These are phyloP conservation scores for Scedosporium apiospermum DNA, from an alignment of 2,329 filamentous ascomycete genomes.

Conservation along the genomic window DNA sequence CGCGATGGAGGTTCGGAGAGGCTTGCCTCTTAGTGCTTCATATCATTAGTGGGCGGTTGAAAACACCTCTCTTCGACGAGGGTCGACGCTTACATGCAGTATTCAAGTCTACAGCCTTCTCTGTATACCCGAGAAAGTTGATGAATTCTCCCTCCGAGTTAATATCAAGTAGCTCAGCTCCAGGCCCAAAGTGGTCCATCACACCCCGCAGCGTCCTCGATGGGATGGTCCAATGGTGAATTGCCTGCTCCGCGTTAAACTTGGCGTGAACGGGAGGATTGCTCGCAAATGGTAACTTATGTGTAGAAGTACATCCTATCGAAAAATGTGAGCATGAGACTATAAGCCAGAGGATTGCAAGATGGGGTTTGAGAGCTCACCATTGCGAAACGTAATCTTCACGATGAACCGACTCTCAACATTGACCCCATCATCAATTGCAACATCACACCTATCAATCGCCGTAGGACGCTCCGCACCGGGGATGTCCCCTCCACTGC, in stretches of 20 bases:
- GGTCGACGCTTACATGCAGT: slow-evolving; percentile 17
- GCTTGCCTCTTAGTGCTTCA: slow-evolving; percentile 66
- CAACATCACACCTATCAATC: slow-evolving; percentile 66
- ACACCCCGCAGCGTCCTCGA: slow-evolving; percentile 63
- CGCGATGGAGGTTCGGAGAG: slow-evolving; percentile 69
- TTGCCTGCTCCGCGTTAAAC: slow-evolving; percentile 57
- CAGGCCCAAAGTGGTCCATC: slow-evolving; percentile 71
- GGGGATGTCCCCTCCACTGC: slow-evolving; percentile 40
- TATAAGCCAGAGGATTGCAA: background rate
- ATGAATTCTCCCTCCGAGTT: slow-evolving; percentile 64
- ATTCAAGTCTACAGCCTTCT: slow-evolving; percentile 61
- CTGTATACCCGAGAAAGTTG: slow-evolving; percentile 73
- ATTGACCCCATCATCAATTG: slow-evolving; percentile 60
- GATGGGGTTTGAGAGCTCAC: slow-evolving; percentile 22
- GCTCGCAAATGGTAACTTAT: slow-evolving; percentile 66
- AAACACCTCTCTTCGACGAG: background rate
- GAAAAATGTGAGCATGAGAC: background rate
- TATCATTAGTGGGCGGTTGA: slow-evolving; percentile 6
- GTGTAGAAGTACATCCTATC: slow-evolving; percentile 63
- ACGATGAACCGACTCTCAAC: slow-evolving; percentile 66
- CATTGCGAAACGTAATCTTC: slow-evolving; percentile 65
- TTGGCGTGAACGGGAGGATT: slow-evolving; percentile 67
- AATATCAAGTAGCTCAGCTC: slow-evolving; percentile 72
- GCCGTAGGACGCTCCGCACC: slow-evolving; percentile 56
- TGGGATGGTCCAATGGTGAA: slow-evolving; percentile 64